Evolutionary conservation across 2,329 filamentous ascomycete genomes (phyloP).

Genomic region (Bisporella sp.): DNA sequence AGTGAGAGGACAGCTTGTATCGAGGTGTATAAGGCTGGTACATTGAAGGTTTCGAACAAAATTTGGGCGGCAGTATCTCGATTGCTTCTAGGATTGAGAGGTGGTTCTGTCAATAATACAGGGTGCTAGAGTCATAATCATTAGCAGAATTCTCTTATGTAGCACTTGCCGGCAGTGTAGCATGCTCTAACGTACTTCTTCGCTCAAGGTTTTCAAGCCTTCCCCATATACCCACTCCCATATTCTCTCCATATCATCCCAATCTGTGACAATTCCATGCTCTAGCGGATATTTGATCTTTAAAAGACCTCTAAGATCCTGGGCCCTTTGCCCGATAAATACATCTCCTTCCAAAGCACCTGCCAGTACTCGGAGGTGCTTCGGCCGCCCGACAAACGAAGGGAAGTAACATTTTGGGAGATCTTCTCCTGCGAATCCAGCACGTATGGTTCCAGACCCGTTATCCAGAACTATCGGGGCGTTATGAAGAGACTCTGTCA

Average conservation of each 20-base stretch:
- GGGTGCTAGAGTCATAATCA: conserved; percentile 57
- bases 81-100: conserved; percentile 90
- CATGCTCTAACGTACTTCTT: conserved; percentile 59
- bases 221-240: conserved; percentile 98
- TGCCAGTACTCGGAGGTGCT: conserved; percentile 91
- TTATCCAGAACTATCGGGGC: conserved; percentile 98
- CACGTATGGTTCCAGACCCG: conserved; percentile 93
- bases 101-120: conserved; percentile 91
- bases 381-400: conserved; percentile 92
- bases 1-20: conserved; percentile 95
- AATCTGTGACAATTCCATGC: conserved; percentile 97
- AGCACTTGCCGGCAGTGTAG: no score
- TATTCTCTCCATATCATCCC: conserved; percentile 99
- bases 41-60: conserved; percentile 97
- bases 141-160: conserved; percentile 5
- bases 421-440: conserved; percentile 94
- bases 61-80: conserved; percentile 96
- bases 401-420: conserved; percentile 95
- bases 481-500: conserved; percentile 79
- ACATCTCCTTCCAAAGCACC: conserved; percentile 93
- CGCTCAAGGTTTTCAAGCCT: conserved; percentile 90
- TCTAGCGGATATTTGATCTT: conserved; percentile 96
- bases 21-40: conserved; percentile 90
- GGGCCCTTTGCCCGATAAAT: conserved; percentile 86
- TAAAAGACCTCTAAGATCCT: conserved; percentile 82